A percentile compares a stretch with the other conserved stretches of the same genome.
Conservation (phyloP, 2,329 filamentous ascomycete genomes). For the Elsinoe fawcettii region DNA sequence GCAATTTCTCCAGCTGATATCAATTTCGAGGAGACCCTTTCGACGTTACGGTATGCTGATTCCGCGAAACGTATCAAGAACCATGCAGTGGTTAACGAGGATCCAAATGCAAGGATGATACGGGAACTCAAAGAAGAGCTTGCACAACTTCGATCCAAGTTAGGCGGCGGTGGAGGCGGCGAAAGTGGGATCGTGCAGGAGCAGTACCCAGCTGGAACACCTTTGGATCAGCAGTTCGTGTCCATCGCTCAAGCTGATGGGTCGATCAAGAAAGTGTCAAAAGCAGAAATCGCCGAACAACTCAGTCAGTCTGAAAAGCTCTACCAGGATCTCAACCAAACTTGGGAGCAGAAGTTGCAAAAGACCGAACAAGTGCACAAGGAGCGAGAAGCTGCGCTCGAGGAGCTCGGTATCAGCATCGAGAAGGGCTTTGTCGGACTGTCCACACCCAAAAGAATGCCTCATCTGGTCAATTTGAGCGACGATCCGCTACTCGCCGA, state of each 20-base stretch:
- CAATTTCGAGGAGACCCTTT: slow-evolving; percentile 96
- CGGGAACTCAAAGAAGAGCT: slow-evolving; percentile 94
- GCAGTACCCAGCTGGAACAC: slow-evolving; percentile 85
- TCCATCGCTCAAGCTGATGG: slow-evolving; percentile 85
- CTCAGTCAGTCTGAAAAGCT: slow-evolving; percentile 94
- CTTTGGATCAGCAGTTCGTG: slow-evolving; percentile 90
- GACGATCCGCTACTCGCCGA: slow-evolving; percentile 76
- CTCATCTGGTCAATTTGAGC: slow-evolving; percentile 93
- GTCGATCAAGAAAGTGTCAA: slow-evolving; percentile 86
- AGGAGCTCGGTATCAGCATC: slow-evolving; percentile 96
- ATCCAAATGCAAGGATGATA: slow-evolving; percentile 98
- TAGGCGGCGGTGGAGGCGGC: slow-evolving; percentile 44
- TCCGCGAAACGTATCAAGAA: slow-evolving; percentile 99
- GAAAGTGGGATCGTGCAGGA: slow-evolving; percentile 58
- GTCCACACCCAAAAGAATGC: slow-evolving; percentile 97
- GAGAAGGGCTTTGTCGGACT: slow-evolving; percentile 96
- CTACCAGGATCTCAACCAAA: slow-evolving; percentile 91
- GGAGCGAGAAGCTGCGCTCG: slow-evolving; percentile 85
- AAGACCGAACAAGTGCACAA: slow-evolving; percentile 98
- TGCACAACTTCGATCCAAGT: slow-evolving; percentile 74
- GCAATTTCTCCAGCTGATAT: slow-evolving; percentile 97
- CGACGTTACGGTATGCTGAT: slow-evolving; percentile 91
- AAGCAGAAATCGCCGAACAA: slow-evolving; percentile 96
- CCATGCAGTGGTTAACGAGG: slow-evolving; percentile 97
- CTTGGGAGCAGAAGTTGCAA: slow-evolving; percentile 91